phyloP scores from a whole-genome alignment of 768 basidiomycete genomes.

The Suillus lakei region DNA sequence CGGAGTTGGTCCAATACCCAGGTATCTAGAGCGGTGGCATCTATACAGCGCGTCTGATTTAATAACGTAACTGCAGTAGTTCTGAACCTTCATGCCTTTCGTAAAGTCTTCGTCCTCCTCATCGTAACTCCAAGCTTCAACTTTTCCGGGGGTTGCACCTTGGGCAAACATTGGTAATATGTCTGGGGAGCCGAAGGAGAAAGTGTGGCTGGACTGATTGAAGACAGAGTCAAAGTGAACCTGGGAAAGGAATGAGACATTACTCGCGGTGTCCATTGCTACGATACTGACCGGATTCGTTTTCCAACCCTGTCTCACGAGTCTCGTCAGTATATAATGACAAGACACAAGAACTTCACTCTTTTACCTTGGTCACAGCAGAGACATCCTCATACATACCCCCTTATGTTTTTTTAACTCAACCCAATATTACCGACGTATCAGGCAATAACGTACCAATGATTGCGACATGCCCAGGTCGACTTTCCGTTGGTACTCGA shows the following conservation, averaged over 20 bases:
- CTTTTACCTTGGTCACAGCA: slow-evolving; percentile 79
- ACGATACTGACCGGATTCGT: slow-evolving; percentile 64
- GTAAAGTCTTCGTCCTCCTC: slow-evolving; percentile 87
- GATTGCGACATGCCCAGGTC: slow-evolving; percentile 88
- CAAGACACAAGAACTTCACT: not conserved
- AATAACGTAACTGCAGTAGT: not conserved
- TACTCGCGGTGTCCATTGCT: not conserved
- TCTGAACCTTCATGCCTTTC: slow-evolving; percentile 53
- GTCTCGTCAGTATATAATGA: not conserved
- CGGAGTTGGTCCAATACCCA: slow-evolving; percentile 82
- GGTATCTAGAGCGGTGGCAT: slow-evolving; percentile 75
- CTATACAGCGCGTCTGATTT: slow-evolving; percentile 36
- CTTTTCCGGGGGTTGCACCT: slow-evolving; percentile 72
- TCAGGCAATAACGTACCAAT: slow-evolving; percentile 54
- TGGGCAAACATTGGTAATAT: slow-evolving; percentile 86
- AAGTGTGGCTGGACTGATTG: slow-evolving; percentile 78
- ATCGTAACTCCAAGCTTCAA: slow-evolving; percentile 77
- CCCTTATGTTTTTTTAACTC: slow-evolving; percentile 41
- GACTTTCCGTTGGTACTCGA: slow-evolving; percentile 84
- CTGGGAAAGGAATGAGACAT: slow-evolving; percentile 24
- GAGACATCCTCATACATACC: slow-evolving; percentile 94
- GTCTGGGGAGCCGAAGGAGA: slow-evolving; percentile 87
- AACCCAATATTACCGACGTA: slow-evolving; percentile 2
- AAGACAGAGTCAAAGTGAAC: slow-evolving; percentile 89
- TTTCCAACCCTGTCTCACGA: slow-evolving; percentile 72